These are phyloP conservation scores for Favolaschia claudopus DNA, from an alignment of 768 basidiomycete genomes.

Conservation along the genomic window DNA sequence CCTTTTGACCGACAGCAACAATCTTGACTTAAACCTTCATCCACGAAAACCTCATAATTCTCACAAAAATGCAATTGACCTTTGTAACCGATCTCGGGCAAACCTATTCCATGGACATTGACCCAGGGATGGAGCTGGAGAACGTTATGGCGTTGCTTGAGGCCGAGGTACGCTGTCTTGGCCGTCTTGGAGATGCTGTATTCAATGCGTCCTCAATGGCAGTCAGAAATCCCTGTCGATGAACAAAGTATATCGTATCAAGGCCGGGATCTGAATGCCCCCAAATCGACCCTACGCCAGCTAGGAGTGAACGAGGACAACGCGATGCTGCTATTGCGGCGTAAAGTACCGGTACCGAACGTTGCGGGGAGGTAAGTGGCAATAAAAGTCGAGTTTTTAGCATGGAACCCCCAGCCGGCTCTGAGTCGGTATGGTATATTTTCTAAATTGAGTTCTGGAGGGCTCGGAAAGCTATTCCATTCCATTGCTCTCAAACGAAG, in stretches of 20 bases:
- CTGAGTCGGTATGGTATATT: no score
- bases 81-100: conserved; percentile 75
- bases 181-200: background rate
- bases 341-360: conserved; percentile 58
- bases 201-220: background rate
- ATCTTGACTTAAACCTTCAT: conserved; percentile 5
- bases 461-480: no score
- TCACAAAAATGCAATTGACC: conserved; percentile 68
- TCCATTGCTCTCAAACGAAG: no score
- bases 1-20: background rate
- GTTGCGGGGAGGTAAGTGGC: conserved; percentile 50
- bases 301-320: conserved; percentile 66
- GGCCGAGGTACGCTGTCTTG: conserved; percentile 77
- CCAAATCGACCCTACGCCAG: conserved; percentile 71
- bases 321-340: conserved; percentile 72
- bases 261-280: conserved; percentile 68
- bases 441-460: no score
- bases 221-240: conserved; percentile 77
- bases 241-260: conserved; percentile 81
- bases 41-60: conserved; percentile 7
- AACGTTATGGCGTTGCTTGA: conserved; percentile 94
- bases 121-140: conserved; percentile 89
- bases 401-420: no score
- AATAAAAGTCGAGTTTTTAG: background rate
- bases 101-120: conserved; percentile 79